Percentiles rank a stretch among this genome's conserved stretches.
Evolutionary conservation across 2,329 filamentous ascomycete genomes (phyloP).

Genomic region (Aureobasidium sp.): DNA sequence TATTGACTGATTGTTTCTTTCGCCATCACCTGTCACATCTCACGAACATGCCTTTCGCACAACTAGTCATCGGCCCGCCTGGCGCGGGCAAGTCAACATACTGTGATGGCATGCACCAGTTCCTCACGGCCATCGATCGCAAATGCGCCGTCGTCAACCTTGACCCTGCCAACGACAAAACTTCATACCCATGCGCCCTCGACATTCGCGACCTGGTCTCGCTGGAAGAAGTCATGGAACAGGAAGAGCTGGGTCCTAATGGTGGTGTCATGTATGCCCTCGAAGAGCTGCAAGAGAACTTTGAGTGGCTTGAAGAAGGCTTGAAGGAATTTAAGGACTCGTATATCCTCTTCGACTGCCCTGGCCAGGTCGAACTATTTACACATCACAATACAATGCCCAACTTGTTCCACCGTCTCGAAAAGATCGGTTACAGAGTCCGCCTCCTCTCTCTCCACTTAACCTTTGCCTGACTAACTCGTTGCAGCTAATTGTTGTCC

Average conservation of each 20-base stretch:
- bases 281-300: constrained; percentile 88
- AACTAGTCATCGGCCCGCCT: constrained; percentile 57
- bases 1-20: neutral
- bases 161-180: constrained; percentile 92
- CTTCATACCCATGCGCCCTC: constrained; percentile 78
- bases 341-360: constrained; percentile 92
- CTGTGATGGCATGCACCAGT: constrained; percentile 98
- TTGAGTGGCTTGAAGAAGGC: constrained; percentile 81
- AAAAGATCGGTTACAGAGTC: constrained; percentile 89
- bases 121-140: constrained; percentile 88
- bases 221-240: constrained; percentile 89
- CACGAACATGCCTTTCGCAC: constrained; percentile 16
- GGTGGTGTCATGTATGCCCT: constrained; percentile 88
- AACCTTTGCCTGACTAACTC: constrained; percentile 20
- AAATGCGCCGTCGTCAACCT: constrained; percentile 94
- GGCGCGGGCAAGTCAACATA: constrained; percentile 96
- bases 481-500: constrained; percentile 75
- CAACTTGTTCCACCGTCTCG: constrained; percentile 82
- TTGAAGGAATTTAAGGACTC: constrained; percentile 70
- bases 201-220: constrained; percentile 86
- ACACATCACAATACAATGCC: constrained; percentile 88
- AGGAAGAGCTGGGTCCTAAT: constrained; percentile 84
- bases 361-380: constrained; percentile 93
- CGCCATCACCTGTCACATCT: neutral
- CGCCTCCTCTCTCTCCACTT: constrained; percentile 26